Percentiles rank a stretch among this genome's conserved stretches.
Conservation (phyloP, 108 stramenopile species). For the Conticribra guillardii region DNA sequence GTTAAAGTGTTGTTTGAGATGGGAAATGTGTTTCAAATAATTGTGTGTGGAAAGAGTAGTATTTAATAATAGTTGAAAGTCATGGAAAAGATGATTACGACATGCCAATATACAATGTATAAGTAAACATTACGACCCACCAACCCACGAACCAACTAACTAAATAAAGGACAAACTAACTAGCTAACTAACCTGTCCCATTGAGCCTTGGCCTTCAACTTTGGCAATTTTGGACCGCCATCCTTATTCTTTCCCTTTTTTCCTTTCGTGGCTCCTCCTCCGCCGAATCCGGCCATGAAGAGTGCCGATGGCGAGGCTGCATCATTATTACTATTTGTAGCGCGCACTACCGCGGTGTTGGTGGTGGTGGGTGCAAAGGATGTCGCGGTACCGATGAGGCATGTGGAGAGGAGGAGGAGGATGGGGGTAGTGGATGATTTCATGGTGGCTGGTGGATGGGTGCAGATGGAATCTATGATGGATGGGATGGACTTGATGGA, state of each 20-base stretch:
- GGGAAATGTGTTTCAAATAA: background rate
- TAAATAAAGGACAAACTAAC: too few species aligned
- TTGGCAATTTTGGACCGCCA: conserved; percentile 28
- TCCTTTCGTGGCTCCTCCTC: conserved; percentile 7
- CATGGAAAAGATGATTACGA: background rate
- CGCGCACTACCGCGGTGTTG: background rate
- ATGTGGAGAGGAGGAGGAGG: background rate
- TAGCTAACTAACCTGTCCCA: conserved; percentile 66
- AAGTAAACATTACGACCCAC: too few species aligned
- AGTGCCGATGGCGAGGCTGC: conserved; percentile 1
- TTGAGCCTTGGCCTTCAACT: conserved; percentile 58
- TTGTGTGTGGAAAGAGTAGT: background rate
- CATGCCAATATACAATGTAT: too few species aligned
- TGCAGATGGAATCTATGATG: too few species aligned
- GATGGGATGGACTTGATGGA: too few species aligned
- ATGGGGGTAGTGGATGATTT: background rate
- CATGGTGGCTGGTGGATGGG: too few species aligned
- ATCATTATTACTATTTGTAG: background rate
- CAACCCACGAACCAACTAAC: too few species aligned
- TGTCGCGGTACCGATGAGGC: background rate
- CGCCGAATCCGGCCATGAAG: conserved; percentile 39
- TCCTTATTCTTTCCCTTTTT: conserved; percentile 22
- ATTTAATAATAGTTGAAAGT: background rate
- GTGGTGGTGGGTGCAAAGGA: background rate
- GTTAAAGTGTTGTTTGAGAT: background rate